Conservation (phyloP, 1,284 basidiomycete genomes). For the Pseudomicrostroma phylloplanum region DNA sequence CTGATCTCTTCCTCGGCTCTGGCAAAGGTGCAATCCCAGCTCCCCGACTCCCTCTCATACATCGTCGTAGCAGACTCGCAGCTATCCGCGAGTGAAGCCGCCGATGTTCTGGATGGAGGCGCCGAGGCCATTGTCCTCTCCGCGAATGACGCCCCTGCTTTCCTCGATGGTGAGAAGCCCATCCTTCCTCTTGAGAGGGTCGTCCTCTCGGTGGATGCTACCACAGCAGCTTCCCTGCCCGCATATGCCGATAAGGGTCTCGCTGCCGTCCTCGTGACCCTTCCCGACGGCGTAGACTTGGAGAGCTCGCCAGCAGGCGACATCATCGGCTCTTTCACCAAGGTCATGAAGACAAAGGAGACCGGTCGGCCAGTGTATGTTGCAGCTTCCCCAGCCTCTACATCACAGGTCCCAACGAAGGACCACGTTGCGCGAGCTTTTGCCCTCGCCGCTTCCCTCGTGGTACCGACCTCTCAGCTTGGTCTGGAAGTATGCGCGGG, state of each 20-base stretch:
- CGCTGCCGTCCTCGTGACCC: conserved; percentile 30
- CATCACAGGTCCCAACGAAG: conserved; percentile 17
- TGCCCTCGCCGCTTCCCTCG: conserved; percentile 25
- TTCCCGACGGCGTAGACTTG: conserved; percentile 18
- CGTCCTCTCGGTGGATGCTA: conserved; percentile 2
- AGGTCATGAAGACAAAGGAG: conserved; percentile 28
- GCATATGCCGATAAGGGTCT: conserved; percentile 18
- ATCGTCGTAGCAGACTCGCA: not conserved
- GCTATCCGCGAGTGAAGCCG: conserved; percentile 1
- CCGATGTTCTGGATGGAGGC: conserved; percentile 37
- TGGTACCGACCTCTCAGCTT: conserved; percentile 35
- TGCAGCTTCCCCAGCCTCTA: conserved; percentile 17
- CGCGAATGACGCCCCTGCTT: conserved; percentile 9
- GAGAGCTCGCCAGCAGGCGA: conserved; percentile 23
- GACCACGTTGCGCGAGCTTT: conserved; percentile 24
- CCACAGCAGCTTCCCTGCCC: conserved; percentile 4
- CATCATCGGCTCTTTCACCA: conserved; percentile 24
- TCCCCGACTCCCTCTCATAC: not conserved
- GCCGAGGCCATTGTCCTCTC: conserved; percentile 40
- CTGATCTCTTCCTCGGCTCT: not conserved
- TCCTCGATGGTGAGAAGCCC: conserved; percentile 3
- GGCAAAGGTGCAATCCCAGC: not conserved
- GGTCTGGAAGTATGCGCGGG: conserved; percentile 15
- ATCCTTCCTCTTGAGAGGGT: not conserved
- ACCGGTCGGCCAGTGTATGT: conserved; percentile 43